Evolutionary conservation across 2,329 filamentous ascomycete species (phyloP), one percentile per base, ranked within the genome.

Genomic region (Cordyceps cateniannulata): DNA sequence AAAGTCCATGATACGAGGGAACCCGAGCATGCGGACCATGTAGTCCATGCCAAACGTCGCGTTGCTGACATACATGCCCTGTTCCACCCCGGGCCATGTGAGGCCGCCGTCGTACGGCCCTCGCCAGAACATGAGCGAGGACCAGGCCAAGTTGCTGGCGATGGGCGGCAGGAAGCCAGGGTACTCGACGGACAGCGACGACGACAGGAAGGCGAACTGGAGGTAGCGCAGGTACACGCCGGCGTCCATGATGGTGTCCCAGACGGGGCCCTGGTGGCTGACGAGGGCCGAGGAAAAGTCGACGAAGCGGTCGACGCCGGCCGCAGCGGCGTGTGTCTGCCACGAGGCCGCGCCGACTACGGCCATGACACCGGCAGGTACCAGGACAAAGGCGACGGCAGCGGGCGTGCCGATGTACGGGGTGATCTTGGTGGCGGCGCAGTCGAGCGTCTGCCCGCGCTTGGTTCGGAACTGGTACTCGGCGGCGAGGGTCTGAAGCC

Each of bases 51-150:
- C 59, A 57, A 53, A 51, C 22, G 59, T 49, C 42, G 20, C 22
- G 50, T 61, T 61, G 47, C 59, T 57, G 51, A 56, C 51, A 27
- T 61, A 61, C n/a, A 61, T 54, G 20, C 59, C 59, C 10, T 47
- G 50, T 4, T 51, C 52, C 3, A 48, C 29, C 2, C 59, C 52
- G 5, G 29, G 42, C 42, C 32, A 56, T 35, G 59, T 48, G 18
- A 18, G 35, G 42, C 52, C 59, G 14, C 49, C 16, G 35, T 61
- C 51, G 32, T 56, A 56, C 3, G 59, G 59, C 8, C 59, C 59
- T 45, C 59, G 56, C 59, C 59, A 61, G 20, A 56, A 61, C 52
- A 61, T 35, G 24, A 61, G 40, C 29, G 51, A 61, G 12, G 59
- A 35, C 59, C 59, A 61, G 52, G 59, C 59, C 27, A 49, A 7